Evolutionary conservation across 1,139 yeast species (phyloP).

Genomic region (Protomyces inundatus): DNA sequence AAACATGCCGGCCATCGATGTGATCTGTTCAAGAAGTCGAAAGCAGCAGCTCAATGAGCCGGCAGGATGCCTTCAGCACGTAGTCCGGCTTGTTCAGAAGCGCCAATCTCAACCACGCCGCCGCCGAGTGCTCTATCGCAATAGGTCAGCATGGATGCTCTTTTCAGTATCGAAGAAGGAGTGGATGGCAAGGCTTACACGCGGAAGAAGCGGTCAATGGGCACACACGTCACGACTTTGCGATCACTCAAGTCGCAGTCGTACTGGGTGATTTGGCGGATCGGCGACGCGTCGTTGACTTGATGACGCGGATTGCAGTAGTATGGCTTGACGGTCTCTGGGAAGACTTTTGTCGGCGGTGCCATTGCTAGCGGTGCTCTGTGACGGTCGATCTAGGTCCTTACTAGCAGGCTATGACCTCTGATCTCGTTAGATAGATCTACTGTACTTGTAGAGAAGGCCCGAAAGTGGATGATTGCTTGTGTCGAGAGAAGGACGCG

Average conservation of each 20-base stretch:
- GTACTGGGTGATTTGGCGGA: slow-evolving; percentile 21
- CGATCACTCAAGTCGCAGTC: slow-evolving; percentile 16
- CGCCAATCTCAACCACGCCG: slow-evolving; percentile 20
- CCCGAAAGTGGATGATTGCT: too few relatives aligned
- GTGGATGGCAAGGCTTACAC: not conserved
- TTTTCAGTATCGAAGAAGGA: not conserved
- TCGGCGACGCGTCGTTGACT: slow-evolving; percentile 8
- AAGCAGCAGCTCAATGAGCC: not conserved
- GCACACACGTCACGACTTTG: slow-evolving; percentile 15
- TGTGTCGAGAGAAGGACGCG: not conserved
- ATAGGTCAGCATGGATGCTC: not conserved
- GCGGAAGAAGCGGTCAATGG: slow-evolving; percentile 23
- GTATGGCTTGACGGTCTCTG: slow-evolving; percentile 22
- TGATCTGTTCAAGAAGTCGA: not conserved
- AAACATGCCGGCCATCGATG: not conserved
- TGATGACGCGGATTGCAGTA: slow-evolving; percentile 13
- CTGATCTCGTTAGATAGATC: too few relatives aligned
- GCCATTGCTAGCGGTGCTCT: slow-evolving; percentile 1
- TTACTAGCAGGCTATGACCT: too few relatives aligned
- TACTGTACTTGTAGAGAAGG: too few relatives aligned
- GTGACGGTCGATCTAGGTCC: too few relatives aligned
- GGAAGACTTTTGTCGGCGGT: slow-evolving; percentile 24
- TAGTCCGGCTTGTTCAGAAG: not conserved
- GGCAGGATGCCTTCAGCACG: not conserved
- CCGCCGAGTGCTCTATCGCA: slow-evolving; percentile 10